A percentile compares a stretch with the other conserved stretches of the same genome.
Conservation (phyloP, 1,284 basidiomycete species). For the Cronartium quercuum region DNA sequence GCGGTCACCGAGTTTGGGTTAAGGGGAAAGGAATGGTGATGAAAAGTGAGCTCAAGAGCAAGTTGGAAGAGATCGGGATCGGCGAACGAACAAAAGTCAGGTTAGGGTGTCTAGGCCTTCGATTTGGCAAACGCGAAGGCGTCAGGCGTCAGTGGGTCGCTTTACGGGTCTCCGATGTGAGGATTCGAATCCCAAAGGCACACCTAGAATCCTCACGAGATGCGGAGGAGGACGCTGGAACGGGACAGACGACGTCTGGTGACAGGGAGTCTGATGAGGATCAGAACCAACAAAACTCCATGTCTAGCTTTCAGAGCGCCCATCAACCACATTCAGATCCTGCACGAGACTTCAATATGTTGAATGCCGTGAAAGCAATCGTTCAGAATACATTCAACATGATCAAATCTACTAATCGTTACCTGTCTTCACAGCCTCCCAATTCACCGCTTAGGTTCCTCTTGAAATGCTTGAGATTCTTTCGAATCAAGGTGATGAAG, state of each 20-base stretch:
- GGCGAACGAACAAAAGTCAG: slow-evolving; percentile 3
- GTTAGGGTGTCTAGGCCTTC: slow-evolving; percentile 14
- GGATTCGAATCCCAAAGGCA: slow-evolving; percentile 29
- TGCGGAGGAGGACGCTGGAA: neutral
- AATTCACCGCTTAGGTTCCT: slow-evolving; percentile 18
- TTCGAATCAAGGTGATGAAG: slow-evolving; percentile 24
- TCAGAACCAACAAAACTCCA: slow-evolving; percentile 8
- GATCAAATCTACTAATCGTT: neutral
- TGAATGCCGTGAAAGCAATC: neutral
- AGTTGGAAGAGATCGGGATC: slow-evolving; percentile 1
- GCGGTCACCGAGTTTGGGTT: neutral
- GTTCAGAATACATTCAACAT: neutral
- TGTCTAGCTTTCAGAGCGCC: neutral
- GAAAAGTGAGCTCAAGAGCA: neutral
- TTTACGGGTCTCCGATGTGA: slow-evolving; percentile 10
- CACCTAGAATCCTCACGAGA: slow-evolving; percentile 11
- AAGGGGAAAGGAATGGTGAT: slow-evolving; percentile 7
- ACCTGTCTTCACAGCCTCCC: slow-evolving; percentile 16
- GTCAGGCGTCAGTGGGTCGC: slow-evolving; percentile 37
- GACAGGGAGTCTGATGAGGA: slow-evolving; percentile 11
- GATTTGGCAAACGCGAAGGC: slow-evolving; percentile 27
- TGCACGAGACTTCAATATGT: neutral
- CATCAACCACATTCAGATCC: neutral
- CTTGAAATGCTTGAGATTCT: slow-evolving; percentile 9
- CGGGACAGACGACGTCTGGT: slow-evolving; percentile 8